phyloP scores from a whole-genome alignment of 805 yeast species.

The Jamesozyma piceae region DNA sequence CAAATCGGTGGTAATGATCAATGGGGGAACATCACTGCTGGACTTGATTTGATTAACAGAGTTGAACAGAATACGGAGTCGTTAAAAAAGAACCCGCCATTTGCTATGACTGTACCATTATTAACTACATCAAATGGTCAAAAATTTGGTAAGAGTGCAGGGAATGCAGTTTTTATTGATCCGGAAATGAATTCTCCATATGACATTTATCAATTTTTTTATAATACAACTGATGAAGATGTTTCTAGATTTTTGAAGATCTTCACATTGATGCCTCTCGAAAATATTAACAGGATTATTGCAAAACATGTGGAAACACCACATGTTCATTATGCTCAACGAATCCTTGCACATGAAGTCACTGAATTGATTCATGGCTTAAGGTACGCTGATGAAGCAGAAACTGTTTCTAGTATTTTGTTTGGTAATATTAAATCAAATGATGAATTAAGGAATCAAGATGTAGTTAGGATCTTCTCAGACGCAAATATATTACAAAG shows the following conservation, averaged over 20 bases:
- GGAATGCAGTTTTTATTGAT: constrained; percentile 88
- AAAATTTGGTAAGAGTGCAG: constrained; percentile 94
- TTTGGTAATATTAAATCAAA: constrained; percentile 29
- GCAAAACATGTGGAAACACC: constrained; percentile 47
- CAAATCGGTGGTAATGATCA: constrained; percentile 97
- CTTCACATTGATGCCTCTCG: constrained; percentile 68
- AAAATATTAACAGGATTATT: constrained; percentile 47
- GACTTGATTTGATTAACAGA: constrained; percentile 75
- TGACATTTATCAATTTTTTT: constrained; percentile 77
- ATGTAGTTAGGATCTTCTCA: constrained; percentile 11
- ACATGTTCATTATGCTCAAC: constrained; percentile 64
- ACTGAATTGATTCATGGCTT: constrained; percentile 82
- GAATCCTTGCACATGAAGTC: constrained; percentile 70
- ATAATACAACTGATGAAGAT: constrained; percentile 69
- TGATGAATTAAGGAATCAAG: constrained; percentile 6
- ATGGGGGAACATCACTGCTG: constrained; percentile 97
- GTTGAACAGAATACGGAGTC: constrained; percentile 26
- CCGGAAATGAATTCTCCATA: constrained; percentile 65
- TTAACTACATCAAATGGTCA: constrained; percentile 82
- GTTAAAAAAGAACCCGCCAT: constrained; percentile 31
- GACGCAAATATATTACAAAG: constrained; percentile 15
- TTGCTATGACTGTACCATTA: constrained; percentile 83
- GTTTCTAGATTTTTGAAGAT: constrained; percentile 58
- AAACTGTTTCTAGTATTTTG: constrained; percentile 54
- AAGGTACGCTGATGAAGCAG: constrained; percentile 62